These are phyloP conservation scores for Scopulariopsis brevicaulis DNA, from an alignment of 2,329 filamentous ascomycete species.

Conservation along the genomic window DNA sequence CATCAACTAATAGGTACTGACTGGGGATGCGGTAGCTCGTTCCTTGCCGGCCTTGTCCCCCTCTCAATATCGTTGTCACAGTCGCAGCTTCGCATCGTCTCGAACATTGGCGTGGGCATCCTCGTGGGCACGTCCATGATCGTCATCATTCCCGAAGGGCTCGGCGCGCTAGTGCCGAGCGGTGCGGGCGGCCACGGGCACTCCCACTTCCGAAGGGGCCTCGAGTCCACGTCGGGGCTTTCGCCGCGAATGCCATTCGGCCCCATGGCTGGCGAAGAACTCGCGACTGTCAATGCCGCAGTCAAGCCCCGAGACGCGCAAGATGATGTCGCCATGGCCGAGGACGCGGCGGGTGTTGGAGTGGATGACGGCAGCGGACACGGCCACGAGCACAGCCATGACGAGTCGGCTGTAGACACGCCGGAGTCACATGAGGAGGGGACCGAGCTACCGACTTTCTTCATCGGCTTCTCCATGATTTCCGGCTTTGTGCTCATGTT, in stretches of 20 bases:
- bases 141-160: slow-evolving; percentile 93
- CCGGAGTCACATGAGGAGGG: slow-evolving; percentile 20
- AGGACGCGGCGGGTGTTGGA: background rate
- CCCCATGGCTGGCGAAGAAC: background rate
- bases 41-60: slow-evolving; percentile 82
- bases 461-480: slow-evolving; percentile 78
- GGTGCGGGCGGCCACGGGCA: slow-evolving; percentile 19
- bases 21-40: slow-evolving; percentile 52
- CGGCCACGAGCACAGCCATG: background rate
- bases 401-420: slow-evolving; percentile 4
- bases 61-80: slow-evolving; percentile 80
- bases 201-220: slow-evolving; percentile 10
- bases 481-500: slow-evolving; percentile 95
- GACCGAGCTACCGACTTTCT: slow-evolving; percentile 49
- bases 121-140: slow-evolving; percentile 91
- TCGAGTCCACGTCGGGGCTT: background rate
- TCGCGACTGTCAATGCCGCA: background rate
- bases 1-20: slow-evolving; percentile 8
- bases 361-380: background rate
- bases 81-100: slow-evolving; percentile 79
- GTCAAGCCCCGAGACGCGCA: background rate
- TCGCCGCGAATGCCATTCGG: background rate
- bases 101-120: slow-evolving; percentile 85
- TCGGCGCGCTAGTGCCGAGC: slow-evolving; percentile 72
- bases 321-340: background rate